Evolutionary conservation across 1,284 basidiomycete species (phyloP), one percentile per base, ranked within the genome.

Genomic region (Moniliophthora roreri): DNA sequence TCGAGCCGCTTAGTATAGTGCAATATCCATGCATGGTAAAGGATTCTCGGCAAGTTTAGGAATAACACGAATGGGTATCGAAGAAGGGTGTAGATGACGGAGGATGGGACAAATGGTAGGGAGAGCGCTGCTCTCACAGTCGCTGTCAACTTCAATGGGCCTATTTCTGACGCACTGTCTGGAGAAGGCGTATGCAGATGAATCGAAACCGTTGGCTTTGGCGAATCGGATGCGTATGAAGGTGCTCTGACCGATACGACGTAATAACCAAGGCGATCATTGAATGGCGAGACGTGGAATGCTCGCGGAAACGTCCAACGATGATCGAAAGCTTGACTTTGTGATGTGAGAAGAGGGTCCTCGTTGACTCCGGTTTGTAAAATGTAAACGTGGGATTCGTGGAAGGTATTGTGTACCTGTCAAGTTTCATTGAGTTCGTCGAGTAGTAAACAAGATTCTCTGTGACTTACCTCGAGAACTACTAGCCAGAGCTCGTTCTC

Each of bases 271-370:
- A 77, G 74, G 3, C 88, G 77, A 60, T 90, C 85, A 66, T 91
- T 91, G 76, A 91, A 91, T 0, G 89, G 88, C 0, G 87, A 91
- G 24, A 91, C 89, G 62, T 91, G 89, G 66, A 92, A 91, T 53
- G 81, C 76, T 20, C 89, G 81, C 21, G 74, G 75, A 51, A 91
- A 83, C 0, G 82, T 85, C 87, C 89, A 91, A 56, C 85, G 79
- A 60, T 88, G 79, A 48, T 84, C 75, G 60, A 79, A 87, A 2
- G 21, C 13, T 36, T 3, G 2, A 23, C 34, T 35, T 16, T 16
- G n/a, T 13, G 50, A 51, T 2, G 37, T 16, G 20, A 13, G 20
- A n/a, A 37, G 36, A 55, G 58, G 40, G 53, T 79, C 77, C 61
- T 85, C 80, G 39, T 73, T 66, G 23, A 67, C 62, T 7, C 77